Conservation (phyloP, 495 filamentous ascomycete species). For the Hyphodiscus hymeniophilus region DNA sequence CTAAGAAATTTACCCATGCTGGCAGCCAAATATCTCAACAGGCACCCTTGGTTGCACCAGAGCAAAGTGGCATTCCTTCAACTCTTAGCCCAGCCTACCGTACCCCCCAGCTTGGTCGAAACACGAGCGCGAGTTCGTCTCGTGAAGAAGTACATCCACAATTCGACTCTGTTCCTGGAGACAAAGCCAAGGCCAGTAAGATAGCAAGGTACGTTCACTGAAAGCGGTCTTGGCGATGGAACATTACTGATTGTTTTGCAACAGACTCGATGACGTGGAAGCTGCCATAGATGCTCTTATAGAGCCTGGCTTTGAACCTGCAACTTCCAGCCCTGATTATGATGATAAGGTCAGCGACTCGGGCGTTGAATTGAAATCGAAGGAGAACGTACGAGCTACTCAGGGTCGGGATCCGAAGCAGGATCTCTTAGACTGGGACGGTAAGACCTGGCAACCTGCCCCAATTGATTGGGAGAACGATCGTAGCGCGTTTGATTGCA, state of each 20-base stretch:
- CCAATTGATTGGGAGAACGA: constrained; percentile 18
- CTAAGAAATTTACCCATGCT: not conserved
- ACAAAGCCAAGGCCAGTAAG: no score
- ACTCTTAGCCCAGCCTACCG: no score
- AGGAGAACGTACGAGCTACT: constrained; percentile 11
- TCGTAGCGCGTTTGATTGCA: constrained; percentile 1
- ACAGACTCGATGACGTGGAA: no score
- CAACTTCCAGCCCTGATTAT: not conserved
- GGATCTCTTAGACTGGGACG: constrained; percentile 14
- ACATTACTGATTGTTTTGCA: no score
- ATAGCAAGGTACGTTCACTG: no score
- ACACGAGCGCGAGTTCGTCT: no score
- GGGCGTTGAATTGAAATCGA: constrained; percentile 6
- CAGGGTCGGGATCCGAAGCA: constrained; percentile 4
- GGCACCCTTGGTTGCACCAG: not conserved
- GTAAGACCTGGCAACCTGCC: not conserved
- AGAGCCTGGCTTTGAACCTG: no score
- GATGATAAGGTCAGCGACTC: constrained; percentile 14
- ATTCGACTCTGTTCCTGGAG: no score
- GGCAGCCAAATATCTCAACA: not conserved
- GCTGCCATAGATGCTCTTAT: no score
- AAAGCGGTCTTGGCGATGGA: no score
- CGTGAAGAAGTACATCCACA: no score
- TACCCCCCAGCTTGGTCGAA: no score
- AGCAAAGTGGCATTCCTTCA: not conserved